Base-by-base conservation (phyloP, 2,329 filamentous ascomycete genomes). In the Trichoderma atrobrunneum region DNA sequence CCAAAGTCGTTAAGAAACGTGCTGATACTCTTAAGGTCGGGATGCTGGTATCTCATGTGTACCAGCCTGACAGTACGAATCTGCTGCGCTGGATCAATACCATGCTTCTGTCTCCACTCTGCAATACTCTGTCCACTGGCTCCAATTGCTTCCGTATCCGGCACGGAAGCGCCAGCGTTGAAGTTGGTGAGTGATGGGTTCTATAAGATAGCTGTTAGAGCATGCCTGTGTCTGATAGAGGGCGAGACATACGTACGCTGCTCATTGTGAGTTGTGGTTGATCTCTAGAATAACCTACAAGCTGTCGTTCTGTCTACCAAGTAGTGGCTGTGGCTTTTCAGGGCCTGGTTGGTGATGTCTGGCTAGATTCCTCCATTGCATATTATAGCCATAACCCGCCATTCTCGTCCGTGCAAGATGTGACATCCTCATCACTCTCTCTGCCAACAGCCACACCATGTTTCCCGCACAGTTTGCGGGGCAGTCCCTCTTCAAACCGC, bases 41-140 rank as follows among this genome's bases (percentile, higher is more conserved):
- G 73, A 51, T 75, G 74, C 28, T 74, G 73, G 63, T 75, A 75
- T 16, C 73, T 56, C 34, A 74, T 69, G 34, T 74, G 72, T 16
- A 73, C 64, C 7, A 74, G 65, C 57, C 68, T 72, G 28, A 67
- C 65, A 2, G 73, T 34, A 10, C 60, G 39, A 48, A 75, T 73
- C 21, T 71, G 71, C 21, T 72, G 61, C 1, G 30, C 34, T 7
- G 57, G 21, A 62, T 73, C 63, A 34, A 73, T 71, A 26, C 59
- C 39, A 26, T 57, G 39, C 30, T 43, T 56, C 24, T 34, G 56
- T 28, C 60, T 64, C 65, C 72, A 73, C 28, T 65, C 69, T 14
- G 32, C 18, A n/a, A 68, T 36, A 14, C 34, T 57, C 51, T 72
- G 64, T 21, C 65, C n/a, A 7, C 66, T 56, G 18, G 62, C 6